A percentile compares a stretch with the other conserved stretches of the same genome.
Evolutionary conservation across 148 eudicot genomes (phyloP).

Genomic region (Pharnaceum exiguum): DNA sequence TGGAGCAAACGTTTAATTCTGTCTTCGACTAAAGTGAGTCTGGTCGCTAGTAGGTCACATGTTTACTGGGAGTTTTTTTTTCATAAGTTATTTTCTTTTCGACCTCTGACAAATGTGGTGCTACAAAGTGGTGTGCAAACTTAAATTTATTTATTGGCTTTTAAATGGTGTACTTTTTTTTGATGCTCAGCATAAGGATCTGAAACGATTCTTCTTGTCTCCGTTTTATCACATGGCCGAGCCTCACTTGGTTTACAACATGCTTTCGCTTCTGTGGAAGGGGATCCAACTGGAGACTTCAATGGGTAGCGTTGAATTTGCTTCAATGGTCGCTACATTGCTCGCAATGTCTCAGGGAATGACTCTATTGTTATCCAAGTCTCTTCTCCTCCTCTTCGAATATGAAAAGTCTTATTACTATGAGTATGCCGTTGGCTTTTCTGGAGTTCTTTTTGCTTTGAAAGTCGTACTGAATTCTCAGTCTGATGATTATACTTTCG

Average conservation of each 20-base stretch:
- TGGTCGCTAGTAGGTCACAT: not conserved
- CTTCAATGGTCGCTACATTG: slow-evolving; percentile 65
- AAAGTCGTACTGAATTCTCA: slow-evolving; percentile 85
- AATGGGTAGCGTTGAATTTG: slow-evolving; percentile 74
- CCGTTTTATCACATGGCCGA: slow-evolving; percentile 83
- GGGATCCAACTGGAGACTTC: slow-evolving; percentile 76
- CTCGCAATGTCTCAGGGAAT: slow-evolving; percentile 85
- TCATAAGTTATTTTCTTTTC: no score
- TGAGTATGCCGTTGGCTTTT: slow-evolving; percentile 85
- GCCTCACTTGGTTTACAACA: slow-evolving; percentile 82
- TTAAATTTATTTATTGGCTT: not conserved
- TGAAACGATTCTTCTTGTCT: slow-evolving; percentile 73
- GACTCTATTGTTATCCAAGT: slow-evolving; percentile 60
- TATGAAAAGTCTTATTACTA: slow-evolving; percentile 56
- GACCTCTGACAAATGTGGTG: no score
- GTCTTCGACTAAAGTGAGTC: not conserved
- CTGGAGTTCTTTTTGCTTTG: slow-evolving; percentile 94
- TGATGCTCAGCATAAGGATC: slow-evolving; percentile 56
- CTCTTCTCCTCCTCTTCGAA: slow-evolving; percentile 48
- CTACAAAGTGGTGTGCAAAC: not conserved
- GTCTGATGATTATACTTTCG: slow-evolving; percentile 50
- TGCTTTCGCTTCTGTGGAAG: slow-evolving; percentile 91
- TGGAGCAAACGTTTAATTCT: not conserved
- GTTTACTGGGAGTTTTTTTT: no score
- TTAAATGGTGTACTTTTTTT: slow-evolving; percentile 2